These are phyloP conservation scores for Sporothrix euskadiensis DNA, from an alignment of 2,329 filamentous ascomycete species.

Conservation along the genomic window DNA sequence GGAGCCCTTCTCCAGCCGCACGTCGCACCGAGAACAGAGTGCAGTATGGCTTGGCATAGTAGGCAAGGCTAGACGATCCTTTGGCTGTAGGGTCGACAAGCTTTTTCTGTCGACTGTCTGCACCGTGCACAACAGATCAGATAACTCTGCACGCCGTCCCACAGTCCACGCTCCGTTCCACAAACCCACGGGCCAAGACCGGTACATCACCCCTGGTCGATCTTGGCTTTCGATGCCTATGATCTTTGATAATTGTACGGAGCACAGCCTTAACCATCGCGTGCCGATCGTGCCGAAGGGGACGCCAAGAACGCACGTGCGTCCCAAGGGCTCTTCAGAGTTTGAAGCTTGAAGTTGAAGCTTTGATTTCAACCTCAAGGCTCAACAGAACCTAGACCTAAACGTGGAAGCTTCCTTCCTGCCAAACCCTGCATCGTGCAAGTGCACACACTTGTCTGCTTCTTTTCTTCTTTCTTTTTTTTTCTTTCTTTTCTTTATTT, in stretches of 20 bases:
- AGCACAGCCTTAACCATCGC: background rate
- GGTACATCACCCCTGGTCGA: background rate
- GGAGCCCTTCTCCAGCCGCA: background rate
- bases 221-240: background rate
- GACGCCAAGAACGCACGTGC: constrained; percentile 9
- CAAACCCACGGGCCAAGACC: background rate
- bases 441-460: background rate
- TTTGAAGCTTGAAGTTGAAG: background rate
- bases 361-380: background rate
- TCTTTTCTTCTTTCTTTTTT: too few species aligned
- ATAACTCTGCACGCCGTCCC: background rate
- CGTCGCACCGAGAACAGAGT: background rate
- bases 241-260: too few species aligned
- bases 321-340: background rate
- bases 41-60: background rate
- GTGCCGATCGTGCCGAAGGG: constrained; percentile 8
- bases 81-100: background rate
- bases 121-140: constrained; percentile 11
- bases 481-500: background rate
- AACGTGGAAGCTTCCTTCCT: background rate
- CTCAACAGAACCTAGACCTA: background rate
- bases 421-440: background rate
- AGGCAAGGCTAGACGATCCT: background rate
- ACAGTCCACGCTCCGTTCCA: background rate
- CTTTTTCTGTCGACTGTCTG: background rate